These are phyloP conservation scores for Albatrellus ellisii DNA, from an alignment of 768 basidiomycete species.

Conservation along the genomic window DNA sequence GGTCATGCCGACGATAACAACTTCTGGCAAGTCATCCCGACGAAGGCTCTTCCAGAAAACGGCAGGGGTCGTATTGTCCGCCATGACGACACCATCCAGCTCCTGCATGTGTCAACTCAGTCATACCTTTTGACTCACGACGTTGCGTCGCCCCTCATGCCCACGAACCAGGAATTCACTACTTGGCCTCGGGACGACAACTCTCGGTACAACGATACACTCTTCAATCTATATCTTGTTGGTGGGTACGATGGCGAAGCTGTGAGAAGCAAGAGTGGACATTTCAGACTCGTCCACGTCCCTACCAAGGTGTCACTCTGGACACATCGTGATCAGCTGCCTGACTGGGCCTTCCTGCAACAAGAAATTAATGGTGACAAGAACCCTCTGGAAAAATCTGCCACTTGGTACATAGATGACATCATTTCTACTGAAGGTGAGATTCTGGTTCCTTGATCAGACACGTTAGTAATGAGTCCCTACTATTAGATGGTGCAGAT, in stretches of 20 bases:
- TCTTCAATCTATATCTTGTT: constrained; percentile 66
- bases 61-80: constrained; percentile 89
- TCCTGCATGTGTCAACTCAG: constrained; percentile 80
- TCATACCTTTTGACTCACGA: constrained; percentile 86
- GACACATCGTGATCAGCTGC: constrained; percentile 77
- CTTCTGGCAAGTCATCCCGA: constrained; percentile 90
- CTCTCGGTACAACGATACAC: constrained; percentile 73
- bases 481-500: constrained; percentile 37
- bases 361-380: constrained; percentile 99
- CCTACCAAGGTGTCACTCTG: constrained; percentile 88
- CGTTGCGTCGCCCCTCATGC: constrained; percentile 92
- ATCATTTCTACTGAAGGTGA: constrained; percentile 63
- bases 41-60: constrained; percentile 86
- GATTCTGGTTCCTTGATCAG: constrained; percentile 17
- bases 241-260: constrained; percentile 68
- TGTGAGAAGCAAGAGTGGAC: constrained; percentile 89
- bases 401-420: constrained; percentile 83
- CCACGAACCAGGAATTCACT: constrained; percentile 98
- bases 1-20: constrained; percentile 92
- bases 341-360: constrained; percentile 96
- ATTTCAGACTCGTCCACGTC: constrained; percentile 84
- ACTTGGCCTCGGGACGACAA: constrained; percentile 77
- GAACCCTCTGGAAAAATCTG: constrained; percentile 67
- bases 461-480: constrained; percentile 2
- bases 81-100: constrained; percentile 78